Percentiles rank a stretch among this genome's conserved stretches.
phyloP scores from a whole-genome alignment of 176 grass and related monocot species.

The Zoysia pacifica region DNA sequence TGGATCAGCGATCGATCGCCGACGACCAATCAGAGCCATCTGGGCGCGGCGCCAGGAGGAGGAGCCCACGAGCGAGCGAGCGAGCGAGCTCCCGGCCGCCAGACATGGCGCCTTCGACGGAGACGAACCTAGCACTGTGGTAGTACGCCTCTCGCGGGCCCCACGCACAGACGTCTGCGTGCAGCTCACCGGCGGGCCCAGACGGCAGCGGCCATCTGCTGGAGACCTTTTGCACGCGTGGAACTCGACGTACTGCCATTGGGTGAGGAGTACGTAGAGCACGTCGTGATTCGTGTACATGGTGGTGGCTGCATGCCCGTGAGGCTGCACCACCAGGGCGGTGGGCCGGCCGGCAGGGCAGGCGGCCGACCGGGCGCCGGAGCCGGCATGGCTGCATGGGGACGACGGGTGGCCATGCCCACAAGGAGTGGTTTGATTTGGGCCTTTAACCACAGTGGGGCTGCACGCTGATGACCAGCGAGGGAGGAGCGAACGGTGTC shows the following conservation, averaged over 20 bases:
- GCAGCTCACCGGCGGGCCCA: neutral
- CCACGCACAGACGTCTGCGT: neutral
- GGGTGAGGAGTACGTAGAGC: conserved; percentile 18
- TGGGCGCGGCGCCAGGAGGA: neutral
- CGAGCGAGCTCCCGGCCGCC: conserved; percentile 29
- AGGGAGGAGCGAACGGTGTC: neutral
- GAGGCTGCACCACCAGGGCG: neutral
- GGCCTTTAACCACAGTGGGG: conserved; percentile 21
- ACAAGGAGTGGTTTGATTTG: conserved; percentile 15
- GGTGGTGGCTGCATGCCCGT: neutral
- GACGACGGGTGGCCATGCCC: conserved; percentile 36
- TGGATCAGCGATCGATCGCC: neutral
- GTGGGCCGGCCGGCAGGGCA: conserved; percentile 3
- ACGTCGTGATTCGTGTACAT: neutral
- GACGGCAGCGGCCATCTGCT: neutral
- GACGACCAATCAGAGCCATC: neutral
- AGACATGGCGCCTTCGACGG: conserved; percentile 30
- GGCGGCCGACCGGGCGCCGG: conserved; percentile 40
- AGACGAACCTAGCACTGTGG: neutral
- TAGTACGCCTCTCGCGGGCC: neutral
- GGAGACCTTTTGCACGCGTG: neutral
- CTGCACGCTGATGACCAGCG: neutral
- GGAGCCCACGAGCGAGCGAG: neutral
- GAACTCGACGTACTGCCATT: neutral
- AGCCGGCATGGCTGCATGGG: conserved; percentile 26